Percentiles rank a stretch among this genome's conserved stretches.
phyloP scores from a whole-genome alignment of 1,139 yeast species.

The Groenewaldozyma auringiensis region DNA sequence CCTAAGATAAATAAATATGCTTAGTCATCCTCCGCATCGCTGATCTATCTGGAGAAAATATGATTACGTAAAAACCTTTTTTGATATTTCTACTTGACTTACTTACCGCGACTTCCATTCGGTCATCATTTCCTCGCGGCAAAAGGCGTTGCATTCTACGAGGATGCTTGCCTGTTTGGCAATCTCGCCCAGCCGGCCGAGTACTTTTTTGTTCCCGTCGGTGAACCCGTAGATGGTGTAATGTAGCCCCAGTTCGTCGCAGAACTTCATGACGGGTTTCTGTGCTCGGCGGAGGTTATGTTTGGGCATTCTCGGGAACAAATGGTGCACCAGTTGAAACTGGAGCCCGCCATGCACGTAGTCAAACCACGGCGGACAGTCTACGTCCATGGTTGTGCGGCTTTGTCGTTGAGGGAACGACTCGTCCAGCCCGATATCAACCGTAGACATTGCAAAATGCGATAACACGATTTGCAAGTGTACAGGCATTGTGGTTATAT shows the following conservation, averaged over 20 bases:
- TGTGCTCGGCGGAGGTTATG: constrained; percentile 77
- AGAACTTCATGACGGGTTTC: constrained; percentile 61
- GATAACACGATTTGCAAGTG: constrained; percentile 87
- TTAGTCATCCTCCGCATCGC: too few species aligned
- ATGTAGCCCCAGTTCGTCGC: constrained; percentile 67
- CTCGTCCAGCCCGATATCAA: constrained; percentile 75
- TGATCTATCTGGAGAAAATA: too few species aligned
- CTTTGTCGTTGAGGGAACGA: constrained; percentile 76
- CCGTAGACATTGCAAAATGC: constrained; percentile 90
- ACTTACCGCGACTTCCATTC: too few species aligned
- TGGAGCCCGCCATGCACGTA: constrained; percentile 89
- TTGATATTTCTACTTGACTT: too few species aligned
- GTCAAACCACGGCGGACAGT: constrained; percentile 89
- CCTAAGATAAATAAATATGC: too few species aligned
- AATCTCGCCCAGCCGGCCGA: constrained; percentile 61
- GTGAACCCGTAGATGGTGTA: constrained; percentile 83
- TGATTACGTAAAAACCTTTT: too few species aligned
- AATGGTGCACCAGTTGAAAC: constrained; percentile 84
- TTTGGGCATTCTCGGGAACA: constrained; percentile 83
- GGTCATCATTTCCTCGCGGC: constrained; percentile 15
- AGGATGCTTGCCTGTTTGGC: constrained; percentile 72
- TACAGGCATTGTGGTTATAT: constrained; percentile 76
- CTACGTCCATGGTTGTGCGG: constrained; percentile 92
- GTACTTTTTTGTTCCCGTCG: constrained; percentile 64
- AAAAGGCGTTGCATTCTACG: constrained; percentile 52